Percentiles rank a stretch among this genome's conserved stretches.
Evolutionary conservation across 257 asterid genomes (phyloP).

Genomic region (Echites panduratus): DNA sequence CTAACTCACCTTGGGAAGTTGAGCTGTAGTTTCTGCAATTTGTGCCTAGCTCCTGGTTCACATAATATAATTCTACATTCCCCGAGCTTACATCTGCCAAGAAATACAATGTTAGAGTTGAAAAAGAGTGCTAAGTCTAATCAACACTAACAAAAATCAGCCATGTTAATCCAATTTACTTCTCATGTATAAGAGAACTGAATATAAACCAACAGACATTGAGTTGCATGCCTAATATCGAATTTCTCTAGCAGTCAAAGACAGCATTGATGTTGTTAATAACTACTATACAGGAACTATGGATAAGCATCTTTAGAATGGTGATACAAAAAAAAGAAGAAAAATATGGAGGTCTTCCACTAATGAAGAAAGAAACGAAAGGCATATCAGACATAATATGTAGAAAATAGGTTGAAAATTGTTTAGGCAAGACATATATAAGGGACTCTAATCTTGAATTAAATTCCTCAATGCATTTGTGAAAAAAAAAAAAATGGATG

Average conservation of each 20-base stretch:
- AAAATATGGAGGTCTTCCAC: not conserved
- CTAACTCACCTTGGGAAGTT: conserved; percentile 81
- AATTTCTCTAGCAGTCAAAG: not conserved
- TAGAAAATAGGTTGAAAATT: not conserved
- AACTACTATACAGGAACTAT: not conserved
- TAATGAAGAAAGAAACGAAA: not conserved
- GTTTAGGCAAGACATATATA: not conserved
- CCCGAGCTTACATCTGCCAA: conserved; percentile 89
- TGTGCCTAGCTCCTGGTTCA: conserved; percentile 72
- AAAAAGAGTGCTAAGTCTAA: not conserved
- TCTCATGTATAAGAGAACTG: not conserved
- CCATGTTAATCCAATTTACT: not conserved
- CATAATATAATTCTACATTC: conserved; percentile 75
- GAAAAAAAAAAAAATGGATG: not conserved
- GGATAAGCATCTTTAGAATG: not conserved
- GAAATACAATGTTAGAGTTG: conserved; percentile 10
- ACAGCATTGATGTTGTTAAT: not conserved
- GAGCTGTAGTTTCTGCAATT: conserved; percentile 90
- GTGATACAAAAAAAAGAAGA: not conserved
- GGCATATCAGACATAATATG: not conserved
- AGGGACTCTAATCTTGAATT: not conserved
- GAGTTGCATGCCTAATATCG: not conserved
- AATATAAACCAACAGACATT: not conserved
- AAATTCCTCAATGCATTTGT: not conserved
- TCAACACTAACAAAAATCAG: not conserved